These are phyloP conservation scores for Fusarium oxysporum DNA, from an alignment of 2,329 filamentous ascomycete genomes.

Conservation along the genomic window DNA sequence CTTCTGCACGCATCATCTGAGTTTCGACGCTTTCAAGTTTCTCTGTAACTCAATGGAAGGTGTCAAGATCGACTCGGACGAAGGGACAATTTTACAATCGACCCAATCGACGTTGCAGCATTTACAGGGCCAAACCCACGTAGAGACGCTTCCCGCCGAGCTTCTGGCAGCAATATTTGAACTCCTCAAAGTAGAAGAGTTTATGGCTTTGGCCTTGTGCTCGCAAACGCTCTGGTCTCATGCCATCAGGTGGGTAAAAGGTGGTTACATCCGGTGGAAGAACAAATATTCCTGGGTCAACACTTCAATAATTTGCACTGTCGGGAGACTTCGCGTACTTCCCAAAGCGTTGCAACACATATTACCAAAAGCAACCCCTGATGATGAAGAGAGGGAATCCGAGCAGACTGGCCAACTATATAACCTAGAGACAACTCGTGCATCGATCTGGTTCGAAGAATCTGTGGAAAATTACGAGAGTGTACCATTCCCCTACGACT, in stretches of 20 bases:
- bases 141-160: constrained; percentile 12
- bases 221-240: constrained; percentile 9
- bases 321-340: background rate
- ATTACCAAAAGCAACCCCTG: background rate
- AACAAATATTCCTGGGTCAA: constrained; percentile 11
- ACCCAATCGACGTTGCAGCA: background rate
- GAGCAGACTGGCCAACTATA: background rate
- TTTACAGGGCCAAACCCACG: accelerated
- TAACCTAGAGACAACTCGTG: background rate
- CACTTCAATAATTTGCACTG: constrained; percentile 8
- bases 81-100: accelerated
- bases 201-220: constrained; percentile 3
- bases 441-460: background rate
- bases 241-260: background rate
- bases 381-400: background rate
- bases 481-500: background rate
- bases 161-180: background rate
- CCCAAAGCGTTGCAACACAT: background rate
- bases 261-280: background rate
- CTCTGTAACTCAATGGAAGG: background rate
- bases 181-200: background rate
- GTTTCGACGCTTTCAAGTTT: constrained; percentile 15
- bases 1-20: constrained; percentile 3
- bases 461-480: background rate
- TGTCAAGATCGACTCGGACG: background rate